Base-by-base conservation (phyloP, 345 rosid genomes). In the Aquilaria sinensis region DNA sequence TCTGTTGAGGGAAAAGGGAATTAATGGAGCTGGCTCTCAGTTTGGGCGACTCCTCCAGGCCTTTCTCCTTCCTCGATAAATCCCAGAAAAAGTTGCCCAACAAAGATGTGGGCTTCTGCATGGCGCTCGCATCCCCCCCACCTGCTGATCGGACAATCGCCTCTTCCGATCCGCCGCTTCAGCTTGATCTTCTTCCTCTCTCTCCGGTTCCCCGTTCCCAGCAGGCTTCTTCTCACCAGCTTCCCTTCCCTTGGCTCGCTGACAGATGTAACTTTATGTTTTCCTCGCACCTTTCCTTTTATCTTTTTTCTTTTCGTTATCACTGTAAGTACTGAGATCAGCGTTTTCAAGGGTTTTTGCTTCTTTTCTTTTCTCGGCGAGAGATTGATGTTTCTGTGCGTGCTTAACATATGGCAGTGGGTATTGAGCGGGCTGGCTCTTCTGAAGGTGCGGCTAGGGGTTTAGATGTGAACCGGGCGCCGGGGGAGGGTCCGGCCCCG, bases 21-120 rank as follows among this genome's bases (percentile, higher is more conserved):
- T 57, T 64, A 6, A 94, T 94, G 99, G 96, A 94, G 77, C 79
- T 94, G 7, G 97, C 92, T 57, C 71, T 94, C 79, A 90, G 88
- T 68, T 68, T 94, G 32, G 99, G 99, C 2, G 93, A 86, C 59
- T 43, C 85, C 51, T 81, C 89, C 1, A 88, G 80, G 70, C 71
- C 86, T 9, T 83, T 88, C 70, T 71, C 81, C 49, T 92, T 89
- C 68, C 69, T 85, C 11, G 88, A 81, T 67, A 79, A 78, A 57
- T 9, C 43, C 3, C 43, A 37, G 43, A 37, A 37, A 9, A 79
- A 76, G 58, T 41, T 81, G 9, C 60, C 79, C 0, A 57, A 63
- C 58, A 80, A 76, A 53, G 88, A 83, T 74, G 77, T 81, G 58
- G 89, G 84, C 60, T 88, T 90, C 73, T 76, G 82, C 78, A 82